Percentiles rank a stretch among this genome's conserved stretches.
These are phyloP conservation scores for Fusarium avenaceum DNA, from an alignment of 2,329 filamentous ascomycete species.

Conservation along the genomic window DNA sequence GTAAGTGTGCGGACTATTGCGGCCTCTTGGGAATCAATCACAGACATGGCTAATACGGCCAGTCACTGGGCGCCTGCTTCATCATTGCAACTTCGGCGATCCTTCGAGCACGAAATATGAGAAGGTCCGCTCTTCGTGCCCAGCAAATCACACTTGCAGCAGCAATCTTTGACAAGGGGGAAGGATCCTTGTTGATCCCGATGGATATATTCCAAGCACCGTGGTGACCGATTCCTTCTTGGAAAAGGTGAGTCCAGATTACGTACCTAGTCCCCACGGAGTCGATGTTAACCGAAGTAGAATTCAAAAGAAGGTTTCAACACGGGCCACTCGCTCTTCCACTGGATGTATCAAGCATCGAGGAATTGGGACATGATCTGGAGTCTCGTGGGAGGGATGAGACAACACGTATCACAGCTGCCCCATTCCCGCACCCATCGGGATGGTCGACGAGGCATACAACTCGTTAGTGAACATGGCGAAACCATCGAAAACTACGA, in stretches of 20 bases:
- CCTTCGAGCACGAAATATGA: conserved; percentile 66
- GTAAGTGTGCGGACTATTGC: conserved; percentile 59
- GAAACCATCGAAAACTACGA: conserved; percentile 78
- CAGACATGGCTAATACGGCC: conserved; percentile 10
- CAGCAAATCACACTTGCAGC: conserved; percentile 72
- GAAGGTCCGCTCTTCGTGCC: conserved; percentile 68
- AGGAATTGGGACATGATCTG: conserved; percentile 80
- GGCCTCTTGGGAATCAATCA: not conserved
- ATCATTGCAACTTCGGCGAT: conserved; percentile 69
- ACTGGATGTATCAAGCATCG: conserved; percentile 88
- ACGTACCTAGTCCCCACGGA: not conserved
- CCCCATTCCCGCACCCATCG: conserved; percentile 48
- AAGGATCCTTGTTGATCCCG: conserved; percentile 75
- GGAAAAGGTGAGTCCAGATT: conserved; percentile 64
- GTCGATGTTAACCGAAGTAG: conserved; percentile 42
- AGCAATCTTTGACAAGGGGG: conserved; percentile 76
- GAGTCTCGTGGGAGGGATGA: conserved; percentile 79
- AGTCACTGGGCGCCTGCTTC: conserved; percentile 73
- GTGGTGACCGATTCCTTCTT: conserved; percentile 85
- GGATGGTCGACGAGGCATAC: conserved; percentile 52
- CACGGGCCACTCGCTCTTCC: conserved; percentile 81
- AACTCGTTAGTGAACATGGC: conserved; percentile 66
- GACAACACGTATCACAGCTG: conserved; percentile 72
- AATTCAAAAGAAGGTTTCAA: conserved; percentile 79
- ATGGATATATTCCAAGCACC: conserved; percentile 76